Evolutionary conservation across 2,329 filamentous ascomycete genomes (phyloP).

Genomic region (Didymella segeticola): DNA sequence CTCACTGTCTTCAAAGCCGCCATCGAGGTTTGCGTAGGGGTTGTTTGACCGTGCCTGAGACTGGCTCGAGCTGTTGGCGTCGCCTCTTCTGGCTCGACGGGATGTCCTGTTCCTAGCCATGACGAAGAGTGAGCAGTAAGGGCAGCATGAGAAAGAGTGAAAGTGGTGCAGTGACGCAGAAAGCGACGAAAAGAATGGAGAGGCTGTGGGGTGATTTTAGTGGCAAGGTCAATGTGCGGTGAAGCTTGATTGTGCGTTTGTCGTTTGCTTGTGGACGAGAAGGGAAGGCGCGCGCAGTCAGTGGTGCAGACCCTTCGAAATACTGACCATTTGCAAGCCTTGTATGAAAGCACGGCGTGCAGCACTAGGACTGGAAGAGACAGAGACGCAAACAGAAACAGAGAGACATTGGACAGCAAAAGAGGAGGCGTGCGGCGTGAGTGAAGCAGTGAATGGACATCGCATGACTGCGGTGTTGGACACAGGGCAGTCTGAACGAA

Average conservation of each 20-base stretch:
- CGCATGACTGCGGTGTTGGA: too few relatives aligned
- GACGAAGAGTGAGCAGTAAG: not conserved
- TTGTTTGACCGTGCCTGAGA: slow-evolving; percentile 11
- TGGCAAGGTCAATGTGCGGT: not conserved
- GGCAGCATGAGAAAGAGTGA: not conserved
- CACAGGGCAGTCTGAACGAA: too few relatives aligned
- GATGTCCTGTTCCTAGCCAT: slow-evolving; percentile 18
- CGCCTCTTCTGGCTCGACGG: slow-evolving; percentile 2
- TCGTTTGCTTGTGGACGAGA: not conserved
- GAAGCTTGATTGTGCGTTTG: not conserved
- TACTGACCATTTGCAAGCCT: too few relatives aligned
- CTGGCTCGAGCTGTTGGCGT: not conserved
- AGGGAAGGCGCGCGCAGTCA: not conserved
- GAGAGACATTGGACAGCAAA: too few relatives aligned
- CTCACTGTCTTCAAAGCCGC: slow-evolving; percentile 14
- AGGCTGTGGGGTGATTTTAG: not conserved
- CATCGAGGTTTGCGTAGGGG: slow-evolving; percentile 15
- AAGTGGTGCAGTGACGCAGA: not conserved
- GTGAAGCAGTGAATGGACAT: too few relatives aligned
- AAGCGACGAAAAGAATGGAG: not conserved
- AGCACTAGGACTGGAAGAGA: too few relatives aligned
- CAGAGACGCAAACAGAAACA: too few relatives aligned
- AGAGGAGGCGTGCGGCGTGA: too few relatives aligned
- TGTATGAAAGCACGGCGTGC: too few relatives aligned
- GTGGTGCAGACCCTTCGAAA: not conserved